Evolutionary conservation across 495 filamentous ascomycete species (phyloP).

Genomic region (Letharia columbiana): DNA sequence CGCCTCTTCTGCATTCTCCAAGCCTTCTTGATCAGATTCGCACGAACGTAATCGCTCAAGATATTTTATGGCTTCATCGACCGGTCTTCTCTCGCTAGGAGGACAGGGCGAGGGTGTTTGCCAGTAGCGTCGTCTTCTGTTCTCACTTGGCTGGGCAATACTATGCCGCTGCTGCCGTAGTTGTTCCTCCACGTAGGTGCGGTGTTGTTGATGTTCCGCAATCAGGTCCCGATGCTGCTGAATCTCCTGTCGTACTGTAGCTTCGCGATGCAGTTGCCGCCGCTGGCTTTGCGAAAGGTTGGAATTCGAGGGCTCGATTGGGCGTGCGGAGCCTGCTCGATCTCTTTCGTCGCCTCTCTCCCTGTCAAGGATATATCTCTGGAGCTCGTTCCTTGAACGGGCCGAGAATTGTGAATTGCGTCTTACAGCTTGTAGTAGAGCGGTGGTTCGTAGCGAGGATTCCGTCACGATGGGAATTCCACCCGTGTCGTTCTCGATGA

Average conservation of each 20-base stretch:
- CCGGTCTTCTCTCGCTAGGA: slow-evolving; percentile 29
- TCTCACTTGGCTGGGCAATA: slow-evolving; percentile 34
- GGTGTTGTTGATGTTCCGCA: slow-evolving; percentile 18
- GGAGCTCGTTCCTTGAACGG: slow-evolving; percentile 30
- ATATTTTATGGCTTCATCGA: slow-evolving; percentile 59
- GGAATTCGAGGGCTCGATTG: slow-evolving; percentile 1
- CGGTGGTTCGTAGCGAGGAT: slow-evolving; percentile 33
- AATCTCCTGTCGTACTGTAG: slow-evolving; percentile 16
- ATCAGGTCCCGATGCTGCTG: slow-evolving; percentile 18
- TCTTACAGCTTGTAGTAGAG: slow-evolving; percentile 42
- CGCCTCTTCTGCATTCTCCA: slow-evolving; percentile 41
- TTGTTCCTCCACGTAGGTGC: slow-evolving; percentile 19
- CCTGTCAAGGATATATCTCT: slow-evolving; percentile 41
- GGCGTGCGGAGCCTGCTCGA: slow-evolving; percentile 11
- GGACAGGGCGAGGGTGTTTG: slow-evolving; percentile 42
- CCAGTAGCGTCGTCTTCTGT: slow-evolving; percentile 44
- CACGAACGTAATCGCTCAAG: slow-evolving; percentile 52
- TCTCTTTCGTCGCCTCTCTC: slow-evolving; percentile 28
- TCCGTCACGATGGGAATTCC: slow-evolving; percentile 15
- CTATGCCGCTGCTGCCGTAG: slow-evolving; percentile 17
- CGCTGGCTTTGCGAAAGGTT: slow-evolving; percentile 21
- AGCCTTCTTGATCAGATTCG: slow-evolving; percentile 46
- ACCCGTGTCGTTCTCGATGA: slow-evolving; percentile 12
- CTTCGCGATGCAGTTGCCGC: slow-evolving; percentile 17
- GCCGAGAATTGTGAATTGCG: slow-evolving; percentile 41